Conservation (phyloP, 345 rosid species). For the Salix brachista region DNA sequence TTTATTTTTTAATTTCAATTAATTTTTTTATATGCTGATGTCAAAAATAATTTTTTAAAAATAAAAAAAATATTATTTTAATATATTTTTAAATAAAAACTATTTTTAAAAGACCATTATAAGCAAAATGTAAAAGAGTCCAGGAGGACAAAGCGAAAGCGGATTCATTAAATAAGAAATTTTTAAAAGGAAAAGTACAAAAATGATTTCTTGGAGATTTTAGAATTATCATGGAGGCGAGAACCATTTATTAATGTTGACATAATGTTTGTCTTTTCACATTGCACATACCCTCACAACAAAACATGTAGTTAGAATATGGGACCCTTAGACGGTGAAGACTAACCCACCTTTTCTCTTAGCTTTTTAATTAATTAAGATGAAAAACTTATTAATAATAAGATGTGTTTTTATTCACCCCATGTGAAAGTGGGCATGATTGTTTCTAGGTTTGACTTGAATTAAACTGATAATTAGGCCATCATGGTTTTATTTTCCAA, state of each 20-base stretch:
- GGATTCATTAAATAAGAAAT: neutral
- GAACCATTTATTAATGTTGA: neutral
- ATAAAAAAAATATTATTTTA: too few species aligned
- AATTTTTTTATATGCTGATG: too few species aligned
- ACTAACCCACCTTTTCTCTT: neutral
- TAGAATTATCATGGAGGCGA: neutral
- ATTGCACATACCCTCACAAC: neutral
- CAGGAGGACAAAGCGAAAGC: neutral
- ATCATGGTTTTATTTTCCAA: too few species aligned
- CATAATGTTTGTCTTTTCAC: neutral
- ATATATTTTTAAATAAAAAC: too few species aligned
- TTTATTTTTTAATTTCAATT: too few species aligned
- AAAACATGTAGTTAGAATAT: conserved; percentile 72
- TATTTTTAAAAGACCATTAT: too few species aligned
- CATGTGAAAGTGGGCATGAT: neutral
- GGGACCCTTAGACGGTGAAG: conserved; percentile 93
- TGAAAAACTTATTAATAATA: neutral
- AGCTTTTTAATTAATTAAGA: neutral
- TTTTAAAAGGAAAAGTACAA: neutral
- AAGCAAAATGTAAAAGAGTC: too few species aligned
- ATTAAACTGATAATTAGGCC: neutral
- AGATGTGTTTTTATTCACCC: neutral
- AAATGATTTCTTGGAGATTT: neutral
- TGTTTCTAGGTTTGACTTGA: neutral
- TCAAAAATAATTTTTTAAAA: too few species aligned